Conservation (phyloP, 768 basidiomycete genomes). For the Fomitopsis serialis region DNA sequence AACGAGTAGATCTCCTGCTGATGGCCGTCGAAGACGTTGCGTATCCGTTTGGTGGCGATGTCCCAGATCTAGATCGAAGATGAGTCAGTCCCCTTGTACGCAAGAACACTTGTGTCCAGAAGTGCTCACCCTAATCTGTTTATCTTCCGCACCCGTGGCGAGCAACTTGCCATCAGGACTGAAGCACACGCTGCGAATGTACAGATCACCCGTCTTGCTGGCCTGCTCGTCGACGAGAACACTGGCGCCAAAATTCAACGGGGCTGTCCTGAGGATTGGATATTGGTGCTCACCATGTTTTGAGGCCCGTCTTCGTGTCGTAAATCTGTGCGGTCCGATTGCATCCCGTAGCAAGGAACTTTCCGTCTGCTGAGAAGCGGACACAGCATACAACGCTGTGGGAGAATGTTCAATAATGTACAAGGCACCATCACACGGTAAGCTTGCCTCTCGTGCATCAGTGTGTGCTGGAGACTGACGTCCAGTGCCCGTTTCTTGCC, state of each 20-base stretch:
- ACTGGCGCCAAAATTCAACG: no score
- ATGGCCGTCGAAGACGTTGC: conserved; percentile 82
- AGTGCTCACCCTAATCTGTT: conserved; percentile 73
- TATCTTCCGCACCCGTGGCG: conserved; percentile 86
- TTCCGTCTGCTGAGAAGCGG: conserved; percentile 91
- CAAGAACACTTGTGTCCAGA: background rate
- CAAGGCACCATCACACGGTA: background rate
- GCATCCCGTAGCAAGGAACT: conserved; percentile 90
- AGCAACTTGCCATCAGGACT: conserved; percentile 66
- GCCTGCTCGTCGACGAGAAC: conserved; percentile 75
- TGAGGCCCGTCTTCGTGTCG: conserved; percentile 80
- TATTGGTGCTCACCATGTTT: conserved; percentile 66
- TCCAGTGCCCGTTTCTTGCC: conserved; percentile 63
- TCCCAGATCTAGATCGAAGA: conserved; percentile 74
- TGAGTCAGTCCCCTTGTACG: background rate
- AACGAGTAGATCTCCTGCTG: conserved; percentile 92
- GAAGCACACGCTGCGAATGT: conserved; percentile 84
- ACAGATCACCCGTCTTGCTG: conserved; percentile 74
- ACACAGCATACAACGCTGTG: conserved; percentile 82
- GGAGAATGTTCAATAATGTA: background rate
- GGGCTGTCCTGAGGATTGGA: background rate
- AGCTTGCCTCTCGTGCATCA: conserved; percentile 82
- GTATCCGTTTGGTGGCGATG: conserved; percentile 73
- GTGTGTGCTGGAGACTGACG: conserved; percentile 74
- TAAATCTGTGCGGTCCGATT: conserved; percentile 95